These are phyloP conservation scores for Claviceps paspali DNA, from an alignment of 2,329 filamentous ascomycete genomes.

Conservation along the genomic window DNA sequence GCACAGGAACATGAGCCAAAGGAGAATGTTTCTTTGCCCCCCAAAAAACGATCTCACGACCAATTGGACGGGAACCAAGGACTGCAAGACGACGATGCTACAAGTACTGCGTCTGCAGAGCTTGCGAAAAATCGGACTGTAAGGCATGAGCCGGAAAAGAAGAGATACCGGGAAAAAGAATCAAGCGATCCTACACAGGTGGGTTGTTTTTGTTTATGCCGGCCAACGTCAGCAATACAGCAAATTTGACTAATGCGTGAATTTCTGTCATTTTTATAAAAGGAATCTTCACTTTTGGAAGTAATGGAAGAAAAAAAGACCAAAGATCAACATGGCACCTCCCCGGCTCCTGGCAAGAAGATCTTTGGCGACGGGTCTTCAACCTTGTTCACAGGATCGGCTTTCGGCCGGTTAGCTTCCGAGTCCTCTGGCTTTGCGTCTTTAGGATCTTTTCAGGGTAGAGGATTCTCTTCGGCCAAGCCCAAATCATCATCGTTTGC, in stretches of 20 bases:
- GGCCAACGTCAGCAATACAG: background rate
- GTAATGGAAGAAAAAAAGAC: background rate
- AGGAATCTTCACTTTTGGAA: background rate
- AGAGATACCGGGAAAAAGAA: constrained; percentile 42
- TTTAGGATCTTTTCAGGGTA: constrained; percentile 32
- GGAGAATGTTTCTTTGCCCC: constrained; percentile 42
- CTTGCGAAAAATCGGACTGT: constrained; percentile 33
- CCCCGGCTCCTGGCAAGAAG: background rate
- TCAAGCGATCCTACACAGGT: constrained; percentile 18
- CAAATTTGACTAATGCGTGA: background rate
- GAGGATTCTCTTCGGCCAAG: constrained; percentile 33
- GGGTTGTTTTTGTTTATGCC: constrained; percentile 8
- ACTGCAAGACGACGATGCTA: constrained; percentile 25
- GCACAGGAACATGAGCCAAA: constrained; percentile 23
- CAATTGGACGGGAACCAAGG: constrained; percentile 37
- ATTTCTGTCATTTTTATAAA: background rate
- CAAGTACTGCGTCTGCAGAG: constrained; percentile 25
- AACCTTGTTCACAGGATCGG: constrained; percentile 52
- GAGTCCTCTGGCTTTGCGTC: constrained; percentile 50
- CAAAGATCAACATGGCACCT: background rate
- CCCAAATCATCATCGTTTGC: constrained; percentile 17
- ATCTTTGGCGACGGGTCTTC: constrained; percentile 28
- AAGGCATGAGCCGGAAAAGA: constrained; percentile 45
- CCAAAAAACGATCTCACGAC: constrained; percentile 50
- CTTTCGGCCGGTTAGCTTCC: constrained; percentile 49